Conservation (phyloP, 2,329 filamentous ascomycete genomes). For the Neoascochyta sp. region DNA sequence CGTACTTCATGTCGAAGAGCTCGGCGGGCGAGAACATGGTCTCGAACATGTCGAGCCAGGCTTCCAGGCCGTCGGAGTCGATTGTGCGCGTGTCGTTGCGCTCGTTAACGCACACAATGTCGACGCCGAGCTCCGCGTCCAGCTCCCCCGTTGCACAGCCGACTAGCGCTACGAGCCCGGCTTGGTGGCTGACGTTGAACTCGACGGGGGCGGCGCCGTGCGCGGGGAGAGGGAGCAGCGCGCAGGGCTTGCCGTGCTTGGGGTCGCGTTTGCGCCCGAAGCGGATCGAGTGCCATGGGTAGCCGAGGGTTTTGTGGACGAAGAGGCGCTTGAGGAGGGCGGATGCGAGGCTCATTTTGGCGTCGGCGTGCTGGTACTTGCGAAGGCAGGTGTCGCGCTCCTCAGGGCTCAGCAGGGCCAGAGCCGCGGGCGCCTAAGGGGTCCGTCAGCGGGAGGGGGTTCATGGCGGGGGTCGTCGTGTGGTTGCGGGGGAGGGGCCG, state of each 20-base stretch:
- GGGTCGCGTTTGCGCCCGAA: slow-evolving; percentile 54
- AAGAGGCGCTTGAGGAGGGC: slow-evolving; percentile 70
- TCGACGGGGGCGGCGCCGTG: slow-evolving; percentile 45
- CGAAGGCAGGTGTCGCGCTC: slow-evolving; percentile 58
- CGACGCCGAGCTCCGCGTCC: slow-evolving; percentile 60
- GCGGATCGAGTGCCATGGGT: slow-evolving; percentile 59
- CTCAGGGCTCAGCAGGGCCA: slow-evolving; percentile 43
- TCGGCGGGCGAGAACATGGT: slow-evolving; percentile 66
- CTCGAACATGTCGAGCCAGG: slow-evolving; percentile 67
- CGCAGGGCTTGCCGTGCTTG: slow-evolving; percentile 51
- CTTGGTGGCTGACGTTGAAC: slow-evolving; percentile 79
- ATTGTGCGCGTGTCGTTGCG: slow-evolving; percentile 59
- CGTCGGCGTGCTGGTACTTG: slow-evolving; percentile 67
- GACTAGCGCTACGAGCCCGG: slow-evolving; percentile 66
- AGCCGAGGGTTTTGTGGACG: slow-evolving; percentile 55
- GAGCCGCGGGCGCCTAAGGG: slow-evolving; percentile 41
- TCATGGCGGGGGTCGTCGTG: too few relatives aligned
- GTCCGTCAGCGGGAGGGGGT: too few relatives aligned
- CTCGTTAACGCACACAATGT: slow-evolving; percentile 73
- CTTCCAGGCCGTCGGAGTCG: slow-evolving; percentile 60
- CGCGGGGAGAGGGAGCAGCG: slow-evolving; percentile 38
- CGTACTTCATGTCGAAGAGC: slow-evolving; percentile 58
- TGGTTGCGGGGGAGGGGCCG: slow-evolving; percentile 14
- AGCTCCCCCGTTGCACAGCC: slow-evolving; percentile 36
- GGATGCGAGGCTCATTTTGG: slow-evolving; percentile 70